Conservation (phyloP, 331 rosid genomes). For the Rhamnella rubrinervis region DNA sequence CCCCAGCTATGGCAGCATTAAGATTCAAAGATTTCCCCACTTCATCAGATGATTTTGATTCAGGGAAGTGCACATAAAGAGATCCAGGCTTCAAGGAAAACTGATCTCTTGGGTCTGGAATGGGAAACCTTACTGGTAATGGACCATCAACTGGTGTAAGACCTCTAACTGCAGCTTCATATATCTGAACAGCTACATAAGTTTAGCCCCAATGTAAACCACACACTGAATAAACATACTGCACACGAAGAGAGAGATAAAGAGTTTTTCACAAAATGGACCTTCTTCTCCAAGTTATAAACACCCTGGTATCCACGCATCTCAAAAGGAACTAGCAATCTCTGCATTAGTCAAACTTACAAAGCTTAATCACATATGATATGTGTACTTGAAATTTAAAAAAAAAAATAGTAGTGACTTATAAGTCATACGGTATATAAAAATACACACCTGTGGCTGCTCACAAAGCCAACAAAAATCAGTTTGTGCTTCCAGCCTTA, state of each 20-base stretch:
- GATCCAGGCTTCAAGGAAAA: slow-evolving; percentile 78
- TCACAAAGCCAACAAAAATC: slow-evolving; percentile 94
- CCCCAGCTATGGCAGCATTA: slow-evolving; percentile 77
- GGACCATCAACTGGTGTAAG: slow-evolving; percentile 59
- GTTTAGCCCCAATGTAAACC: slow-evolving; percentile 2
- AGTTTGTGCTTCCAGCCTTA: slow-evolving; percentile 81
- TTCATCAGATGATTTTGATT: slow-evolving; percentile 51
- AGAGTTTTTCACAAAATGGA: slow-evolving; percentile 21
- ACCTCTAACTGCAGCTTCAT: slow-evolving; percentile 83
- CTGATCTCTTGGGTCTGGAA: slow-evolving; percentile 71
- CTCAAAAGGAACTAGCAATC: slow-evolving; percentile 86
- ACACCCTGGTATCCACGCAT: slow-evolving; percentile 96
- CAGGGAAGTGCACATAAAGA: slow-evolving; percentile 29
- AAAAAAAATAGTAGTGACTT: background rate
- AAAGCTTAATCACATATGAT: background rate
- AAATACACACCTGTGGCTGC: slow-evolving; percentile 67
- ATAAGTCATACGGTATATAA: background rate
- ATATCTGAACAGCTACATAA: slow-evolving; percentile 43
- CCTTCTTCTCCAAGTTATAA: slow-evolving; percentile 92
- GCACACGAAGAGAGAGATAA: background rate
- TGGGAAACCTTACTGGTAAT: slow-evolving; percentile 63
- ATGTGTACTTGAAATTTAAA: background rate
- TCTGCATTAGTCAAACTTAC: slow-evolving; percentile 40
- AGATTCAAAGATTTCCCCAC: slow-evolving; percentile 58
- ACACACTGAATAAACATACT: background rate